Conservation (phyloP, 2,329 filamentous ascomycete species). For the Biscogniauxia marginata region DNA sequence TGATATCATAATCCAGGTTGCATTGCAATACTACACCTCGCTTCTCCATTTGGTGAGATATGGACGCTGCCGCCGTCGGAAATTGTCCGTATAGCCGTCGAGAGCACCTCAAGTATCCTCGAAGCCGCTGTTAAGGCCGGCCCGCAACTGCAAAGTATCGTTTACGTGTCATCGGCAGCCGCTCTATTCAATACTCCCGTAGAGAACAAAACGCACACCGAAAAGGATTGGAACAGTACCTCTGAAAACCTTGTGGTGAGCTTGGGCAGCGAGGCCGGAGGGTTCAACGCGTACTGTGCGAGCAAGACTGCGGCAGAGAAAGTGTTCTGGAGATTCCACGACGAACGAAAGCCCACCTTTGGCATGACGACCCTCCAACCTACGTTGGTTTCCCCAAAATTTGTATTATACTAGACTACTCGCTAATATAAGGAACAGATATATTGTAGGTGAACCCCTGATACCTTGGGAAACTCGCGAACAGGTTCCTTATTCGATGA, state of each 20-base stretch:
- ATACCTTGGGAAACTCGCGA: slow-evolving; percentile 24
- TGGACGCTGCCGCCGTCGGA: slow-evolving; percentile 22
- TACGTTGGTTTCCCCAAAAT: slow-evolving; percentile 16
- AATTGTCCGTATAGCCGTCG: slow-evolving; percentile 21
- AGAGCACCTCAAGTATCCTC: slow-evolving; percentile 21
- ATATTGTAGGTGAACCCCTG: slow-evolving; percentile 28
- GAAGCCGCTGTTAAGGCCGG: slow-evolving; percentile 22
- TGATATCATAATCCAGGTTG: slow-evolving; percentile 20
- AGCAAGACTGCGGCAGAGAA: slow-evolving; percentile 29
- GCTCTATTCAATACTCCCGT: slow-evolving; percentile 25
- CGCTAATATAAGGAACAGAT: slow-evolving; percentile 15
- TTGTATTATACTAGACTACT: slow-evolving; percentile 1
- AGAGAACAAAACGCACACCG: slow-evolving; percentile 19
- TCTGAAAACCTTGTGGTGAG: slow-evolving; percentile 18
- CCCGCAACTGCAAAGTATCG: slow-evolving; percentile 21
- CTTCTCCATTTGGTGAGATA: slow-evolving; percentile 24
- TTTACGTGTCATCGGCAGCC: slow-evolving; percentile 27
- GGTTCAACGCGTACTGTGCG: slow-evolving; percentile 26
- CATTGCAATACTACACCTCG: slow-evolving; percentile 27
- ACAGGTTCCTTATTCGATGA: slow-evolving; percentile 23
- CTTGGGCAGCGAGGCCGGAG: slow-evolving; percentile 17
- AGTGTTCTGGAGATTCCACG: slow-evolving; percentile 26
- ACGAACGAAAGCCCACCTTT: slow-evolving; percentile 23
- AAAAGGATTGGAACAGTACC: slow-evolving; percentile 28
- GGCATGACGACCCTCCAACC: slow-evolving; percentile 27